Conservation (phyloP, 345 rosid species). For the Moricandia moricandioides region DNA sequence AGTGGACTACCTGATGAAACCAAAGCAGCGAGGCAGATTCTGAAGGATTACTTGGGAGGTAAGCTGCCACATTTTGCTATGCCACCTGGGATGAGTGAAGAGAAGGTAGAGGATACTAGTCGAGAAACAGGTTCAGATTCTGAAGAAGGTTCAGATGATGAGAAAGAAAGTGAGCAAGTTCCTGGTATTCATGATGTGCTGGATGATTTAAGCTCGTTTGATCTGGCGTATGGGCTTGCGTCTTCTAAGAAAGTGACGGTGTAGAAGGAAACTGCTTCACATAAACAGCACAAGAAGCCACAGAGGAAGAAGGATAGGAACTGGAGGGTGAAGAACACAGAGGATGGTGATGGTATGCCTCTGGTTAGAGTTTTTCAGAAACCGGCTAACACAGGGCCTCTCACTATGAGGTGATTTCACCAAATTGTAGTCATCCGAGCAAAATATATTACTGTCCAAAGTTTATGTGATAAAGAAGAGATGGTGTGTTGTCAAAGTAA, state of each 20-base stretch:
- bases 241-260: conserved; percentile 41
- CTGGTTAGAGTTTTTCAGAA: conserved; percentile 58
- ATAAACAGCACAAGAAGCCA: conserved; percentile 84
- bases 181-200: conserved; percentile 55
- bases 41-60: conserved; percentile 85
- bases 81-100: conserved; percentile 54
- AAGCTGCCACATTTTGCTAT: conserved; percentile 72
- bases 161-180: conserved; percentile 29
- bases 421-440: conserved; percentile 1
- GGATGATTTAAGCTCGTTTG: conserved; percentile 73
- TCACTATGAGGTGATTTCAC: conserved; percentile 35
- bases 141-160: conserved; percentile 33
- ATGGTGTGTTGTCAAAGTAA: neutral
- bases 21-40: conserved; percentile 79
- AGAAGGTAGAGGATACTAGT: conserved; percentile 23
- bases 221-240: conserved; percentile 61
- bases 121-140: conserved; percentile 32
- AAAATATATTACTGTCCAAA: neutral
- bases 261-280: conserved; percentile 52
- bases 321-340: conserved; percentile 58
- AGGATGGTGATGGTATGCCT: conserved; percentile 57
- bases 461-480: neutral
- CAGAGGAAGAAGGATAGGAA: conserved; percentile 77
- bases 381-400: conserved; percentile 53
- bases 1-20: conserved; percentile 98